Base-by-base conservation (phyloP, 1,284 basidiomycete genomes). In the Trichosporon sp. region DNA sequence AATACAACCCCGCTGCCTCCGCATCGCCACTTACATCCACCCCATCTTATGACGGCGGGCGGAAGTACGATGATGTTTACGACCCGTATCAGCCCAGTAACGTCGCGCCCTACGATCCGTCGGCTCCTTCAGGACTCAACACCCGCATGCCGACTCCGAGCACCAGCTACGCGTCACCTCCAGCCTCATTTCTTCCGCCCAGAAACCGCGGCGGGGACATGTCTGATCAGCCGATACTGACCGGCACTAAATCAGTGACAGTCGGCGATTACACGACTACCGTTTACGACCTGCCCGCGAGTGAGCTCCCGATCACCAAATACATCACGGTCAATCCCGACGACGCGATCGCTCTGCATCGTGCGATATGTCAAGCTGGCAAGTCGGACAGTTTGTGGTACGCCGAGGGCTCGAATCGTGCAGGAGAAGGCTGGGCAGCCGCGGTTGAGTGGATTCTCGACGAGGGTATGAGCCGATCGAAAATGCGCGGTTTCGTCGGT, bases 381-480 rank as follows among this genome's bases (percentile, higher is more conserved):
- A 71, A 74, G 29, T 56, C 73, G 1, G 60, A 66, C 21, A 75
- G 78, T 0, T 74, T 82, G 8, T 83, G 80, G 78, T 83, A 83
- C 69, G 76, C 81, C 0, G 81, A 80, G 53, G 79, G 78, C 0
- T 78, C 77, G 9, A 77, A 74, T n/a, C 75, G 81, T 21, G 80
- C 77, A 0, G 82, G 81, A 23, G 81, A 82, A 74, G 80, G 78
- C 2, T 83, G 82, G 82, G 81, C 74, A 11, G 76, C 82, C 0
- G 81, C 81, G 3, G 72, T 83, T 9, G 80, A 83, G 69, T 83
- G 82, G 82, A 76, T 78, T 23, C 70, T 77, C 18, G 72, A 78
- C 25, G 70, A 72, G 1, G 75, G 75, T 32, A 74, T 73, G 65
- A 80, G 79, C 0, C 80, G 80, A 7, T 76, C 72, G 21, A 82